Base-by-base conservation (phyloP, 768 basidiomycete genomes). In the Tephrocybe sp. region DNA sequence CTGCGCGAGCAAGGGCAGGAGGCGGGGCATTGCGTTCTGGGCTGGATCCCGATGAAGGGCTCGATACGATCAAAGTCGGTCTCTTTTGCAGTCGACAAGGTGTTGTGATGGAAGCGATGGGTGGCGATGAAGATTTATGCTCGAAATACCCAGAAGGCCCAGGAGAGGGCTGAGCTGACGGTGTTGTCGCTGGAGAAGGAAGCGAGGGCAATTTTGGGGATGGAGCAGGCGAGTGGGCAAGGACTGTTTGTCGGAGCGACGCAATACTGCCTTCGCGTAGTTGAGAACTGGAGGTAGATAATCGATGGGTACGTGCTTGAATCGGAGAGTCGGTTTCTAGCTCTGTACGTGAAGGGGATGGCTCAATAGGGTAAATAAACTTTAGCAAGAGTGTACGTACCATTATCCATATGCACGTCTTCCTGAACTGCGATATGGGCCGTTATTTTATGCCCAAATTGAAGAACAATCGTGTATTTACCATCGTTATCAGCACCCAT, bases 181-280 rank as follows among this genome's bases (percentile, higher is more conserved):
- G 38, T 18, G 38, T 39, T 20, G n/a, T 39, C 18, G 38, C 38
- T 21, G 38, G 38, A 4, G 56, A 51, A 21, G 52, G 48, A 8
- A 48, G 43, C 10, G 48, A 45, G 33, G 30, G 11, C 32, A 50
- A 42, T 7, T 51, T 34, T 2, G 24, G 48, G 3, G 55, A 37
- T 11, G 48, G 28, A 20, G 38, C 50, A 4, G 44, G 10, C 23
- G 34, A 17, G 38, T 47, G 39, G 30, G 47, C 47, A 8, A 53
- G 42, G 12, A 45, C 25, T 11, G 25, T 36, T 12, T 39, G 44
- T 3, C 56, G 42, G 7, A 46, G 39, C 7, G 56, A 50, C n/a
- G 45, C 49, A 18, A 51, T 40, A 17, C n/a, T 20, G 12, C 14
- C 41, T 30, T 45, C 36, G 2, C 28, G 28, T 11, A 11, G 11